Conservation (phyloP, 2,329 filamentous ascomycete species). For the Lecanosticta acicola region DNA sequence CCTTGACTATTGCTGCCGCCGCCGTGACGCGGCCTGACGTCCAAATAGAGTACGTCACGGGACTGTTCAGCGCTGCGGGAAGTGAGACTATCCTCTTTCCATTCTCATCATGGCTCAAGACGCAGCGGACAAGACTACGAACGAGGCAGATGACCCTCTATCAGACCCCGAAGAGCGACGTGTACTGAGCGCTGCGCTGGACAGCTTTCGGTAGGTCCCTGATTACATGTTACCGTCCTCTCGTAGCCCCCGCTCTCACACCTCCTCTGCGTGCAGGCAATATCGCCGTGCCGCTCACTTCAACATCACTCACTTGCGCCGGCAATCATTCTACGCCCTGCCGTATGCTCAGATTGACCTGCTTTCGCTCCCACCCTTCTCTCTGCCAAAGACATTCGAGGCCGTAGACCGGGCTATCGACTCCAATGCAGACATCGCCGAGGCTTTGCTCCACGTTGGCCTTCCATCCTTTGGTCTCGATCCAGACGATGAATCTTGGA, state of each 20-base stretch:
- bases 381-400: constrained; percentile 70
- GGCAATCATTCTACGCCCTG: constrained; percentile 89
- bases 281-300: constrained; percentile 81
- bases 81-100: no score
- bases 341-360: constrained; percentile 78
- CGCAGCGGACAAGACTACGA: background rate
- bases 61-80: background rate
- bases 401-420: constrained; percentile 84
- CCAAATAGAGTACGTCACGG: background rate
- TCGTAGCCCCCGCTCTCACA: constrained; percentile 8
- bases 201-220: constrained; percentile 76
- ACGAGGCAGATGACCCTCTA: constrained; percentile 51
- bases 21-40: background rate
- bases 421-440: constrained; percentile 74
- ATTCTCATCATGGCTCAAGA: background rate
- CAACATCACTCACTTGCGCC: constrained; percentile 83
- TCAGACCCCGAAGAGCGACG: constrained; percentile 73
- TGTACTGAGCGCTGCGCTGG: constrained; percentile 74
- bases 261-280: constrained; percentile 23
- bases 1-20: no score
- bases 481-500: constrained; percentile 53
- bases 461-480: constrained; percentile 60
- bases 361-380: constrained; percentile 75
- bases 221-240: background rate
- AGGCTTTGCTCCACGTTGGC: constrained; percentile 66